Base-by-base conservation (phyloP, 139 green algal genomes). In the Penium margaritaceum region DNA sequence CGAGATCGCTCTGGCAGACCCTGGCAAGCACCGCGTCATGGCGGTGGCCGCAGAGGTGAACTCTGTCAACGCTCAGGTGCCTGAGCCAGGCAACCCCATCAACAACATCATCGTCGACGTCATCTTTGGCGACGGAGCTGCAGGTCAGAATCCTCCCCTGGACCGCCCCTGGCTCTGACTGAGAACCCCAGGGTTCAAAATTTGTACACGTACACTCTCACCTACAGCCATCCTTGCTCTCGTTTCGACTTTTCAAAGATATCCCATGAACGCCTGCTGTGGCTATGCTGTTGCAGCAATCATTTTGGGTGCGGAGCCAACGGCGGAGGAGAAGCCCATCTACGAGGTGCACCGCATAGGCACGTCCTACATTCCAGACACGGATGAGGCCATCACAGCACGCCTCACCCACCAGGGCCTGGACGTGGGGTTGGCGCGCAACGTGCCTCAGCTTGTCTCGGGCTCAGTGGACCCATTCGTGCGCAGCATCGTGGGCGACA, bases 81-180 rank as follows among this genome's bases (percentile, higher is more conserved):
- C 30, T 9, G 27, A 76, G 2, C 68, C 68, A 5, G 51, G 70
- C 29, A 67, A 76, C 32, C 46, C 60, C 3, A 46, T 76, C 37
- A 76, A 76, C 68, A 76, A 76, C 53, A 67, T 76, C 27, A 76
- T 76, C 32, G 68, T 76, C 3, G 29, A 44, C 27, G 27, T 27
- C 51, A 76, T 76, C 51, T 76, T 76, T 62, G 68, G 53, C 21
- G 68, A 76, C 7, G 68, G 68, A n/a, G 68, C 68, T 39, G 32
- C 21, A 29, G 68, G 68, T 76, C 19, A 67, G 46, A n/a, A n/a
- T n/a, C n/a, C n/a, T n/a, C n/a, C n/a, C n/a, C n/a, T n/a, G n/a
- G n/a, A n/a, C n/a, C n/a, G n/a, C n/a, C n/a, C n/a, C n/a, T n/a
- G n/a, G n/a, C n/a, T n/a, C n/a, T n/a, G n/a, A n/a, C n/a, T n/a